These are phyloP conservation scores for Jatropha multifida DNA, from an alignment of 441 rosid species.

Conservation along the genomic window DNA sequence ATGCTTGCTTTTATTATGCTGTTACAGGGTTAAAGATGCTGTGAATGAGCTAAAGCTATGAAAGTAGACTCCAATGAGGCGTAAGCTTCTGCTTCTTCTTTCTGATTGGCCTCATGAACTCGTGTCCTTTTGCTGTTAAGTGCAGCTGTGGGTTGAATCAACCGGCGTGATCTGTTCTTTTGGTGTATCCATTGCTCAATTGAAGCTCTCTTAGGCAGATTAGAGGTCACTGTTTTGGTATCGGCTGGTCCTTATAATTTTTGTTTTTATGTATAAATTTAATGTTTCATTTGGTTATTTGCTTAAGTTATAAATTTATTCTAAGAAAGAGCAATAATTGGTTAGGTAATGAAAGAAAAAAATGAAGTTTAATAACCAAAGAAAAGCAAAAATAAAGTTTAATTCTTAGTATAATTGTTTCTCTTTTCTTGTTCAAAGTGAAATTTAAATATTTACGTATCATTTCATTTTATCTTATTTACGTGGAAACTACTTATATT, in stretches of 20 bases:
- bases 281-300: neutral
- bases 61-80: neutral
- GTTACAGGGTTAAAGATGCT: neutral
- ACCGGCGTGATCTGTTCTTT: neutral
- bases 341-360: too few species aligned
- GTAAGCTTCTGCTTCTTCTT: neutral
- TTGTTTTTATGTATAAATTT: neutral
- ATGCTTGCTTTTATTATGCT: neutral
- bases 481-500: too few species aligned
- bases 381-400: too few species aligned
- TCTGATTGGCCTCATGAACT: neutral
- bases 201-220: constrained; percentile 75
- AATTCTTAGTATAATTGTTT: too few species aligned
- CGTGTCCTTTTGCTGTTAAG: neutral
- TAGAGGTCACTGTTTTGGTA: constrained; percentile 36
- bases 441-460: too few species aligned
- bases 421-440: too few species aligned
- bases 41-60: neutral
- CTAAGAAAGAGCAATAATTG: too few species aligned
- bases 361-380: neutral
- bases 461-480: too few species aligned
- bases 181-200: constrained; percentile 62
- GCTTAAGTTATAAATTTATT: too few species aligned
- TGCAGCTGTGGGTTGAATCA: neutral
- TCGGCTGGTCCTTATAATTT: constrained; percentile 43